Evolutionary conservation across 108 stramenopile species (phyloP), one percentile per base, ranked within the genome.

Genomic region (Skeletonema grethae): DNA sequence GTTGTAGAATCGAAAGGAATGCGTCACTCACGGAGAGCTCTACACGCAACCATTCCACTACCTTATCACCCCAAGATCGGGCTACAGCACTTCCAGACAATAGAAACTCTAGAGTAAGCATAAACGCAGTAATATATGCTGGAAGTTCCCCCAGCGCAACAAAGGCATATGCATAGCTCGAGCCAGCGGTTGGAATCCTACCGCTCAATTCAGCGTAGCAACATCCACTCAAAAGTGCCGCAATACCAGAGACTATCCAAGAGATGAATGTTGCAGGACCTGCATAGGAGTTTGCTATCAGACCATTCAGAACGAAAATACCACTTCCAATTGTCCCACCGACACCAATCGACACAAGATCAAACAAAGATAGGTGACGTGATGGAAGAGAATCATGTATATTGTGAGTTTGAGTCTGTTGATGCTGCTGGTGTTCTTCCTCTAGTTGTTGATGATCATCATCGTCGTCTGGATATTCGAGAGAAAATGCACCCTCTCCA

Each of bases 171-270:
- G 85, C 86, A 73, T 97, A 96, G 0, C 90, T 91, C 22, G 82
- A 84, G 10, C 95, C 94, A n/a, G 90, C 85, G 24, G 76, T 76
- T 7, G 46, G 46, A 9, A 97, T 72, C 30, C 89, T 67, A 16
- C 88, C 82, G 13, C 87, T 73, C 46, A 95, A 67, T 77, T 97
- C 97, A n/a, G 97, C 97, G 72, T 90, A 97, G 28, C 88, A 91
- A 13, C 85, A 62, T 12, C 90, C 97, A 63, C 75, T 83, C 24
- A 89, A 77, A 7, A 83, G 56, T 22, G 94, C 94, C 4, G 87
- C 88, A 9, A 85, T 9, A 6, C 97, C 97, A 34, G 90, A 71
- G 7, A 93, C 72, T 0, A 87, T 46, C 77, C 88, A 97, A 11
- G 84, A 86, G 0, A 96, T 16, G 58, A 70, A 83, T 1, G 89